phyloP scores from a whole-genome alignment of 495 filamentous ascomycete genomes.

The Hypoxylon crocopeplum region DNA sequence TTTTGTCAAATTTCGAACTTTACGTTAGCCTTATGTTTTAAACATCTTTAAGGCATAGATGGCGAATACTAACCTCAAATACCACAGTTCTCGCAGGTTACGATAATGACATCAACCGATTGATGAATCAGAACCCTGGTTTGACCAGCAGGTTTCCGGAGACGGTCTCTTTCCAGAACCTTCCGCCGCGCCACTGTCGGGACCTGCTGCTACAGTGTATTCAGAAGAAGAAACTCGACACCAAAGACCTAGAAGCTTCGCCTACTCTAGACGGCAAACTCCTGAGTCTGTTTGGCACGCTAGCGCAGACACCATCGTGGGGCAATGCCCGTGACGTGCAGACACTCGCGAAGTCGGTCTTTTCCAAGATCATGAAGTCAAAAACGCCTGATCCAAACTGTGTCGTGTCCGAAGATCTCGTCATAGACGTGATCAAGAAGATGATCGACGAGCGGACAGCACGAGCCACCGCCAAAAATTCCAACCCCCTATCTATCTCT shows the following conservation, averaged over 20 bases:
- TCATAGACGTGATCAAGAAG: constrained; percentile 46
- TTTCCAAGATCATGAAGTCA: constrained; percentile 48
- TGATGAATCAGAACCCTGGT: constrained; percentile 68
- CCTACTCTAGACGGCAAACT: constrained; percentile 39
- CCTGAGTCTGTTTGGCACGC: constrained; percentile 45
- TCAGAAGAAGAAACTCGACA: constrained; percentile 43
- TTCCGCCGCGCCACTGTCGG: constrained; percentile 52
- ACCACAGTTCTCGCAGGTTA: constrained; percentile 71
- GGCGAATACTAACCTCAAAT: constrained; percentile 37
- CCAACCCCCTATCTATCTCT: neutral
- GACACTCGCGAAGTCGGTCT: constrained; percentile 61
- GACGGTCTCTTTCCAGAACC: constrained; percentile 48
- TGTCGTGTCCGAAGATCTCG: constrained; percentile 40
- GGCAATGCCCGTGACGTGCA: constrained; percentile 73
- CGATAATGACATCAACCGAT: constrained; percentile 69
- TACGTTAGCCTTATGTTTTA: too few relatives aligned
- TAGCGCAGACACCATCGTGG: constrained; percentile 63
- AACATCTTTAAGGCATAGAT: constrained; percentile 53
- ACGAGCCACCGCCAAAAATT: constrained; percentile 16
- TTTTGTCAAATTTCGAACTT: neutral
- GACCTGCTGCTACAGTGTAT: constrained; percentile 40
- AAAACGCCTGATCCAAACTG: constrained; percentile 30
- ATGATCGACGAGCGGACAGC: constrained; percentile 57
- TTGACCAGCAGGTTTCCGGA: constrained; percentile 67
- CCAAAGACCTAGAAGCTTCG: constrained; percentile 45